Percentiles rank a stretch among this genome's conserved stretches.
Conservation (phyloP, 2,329 filamentous ascomycete species). For the Mariannaea elegans region DNA sequence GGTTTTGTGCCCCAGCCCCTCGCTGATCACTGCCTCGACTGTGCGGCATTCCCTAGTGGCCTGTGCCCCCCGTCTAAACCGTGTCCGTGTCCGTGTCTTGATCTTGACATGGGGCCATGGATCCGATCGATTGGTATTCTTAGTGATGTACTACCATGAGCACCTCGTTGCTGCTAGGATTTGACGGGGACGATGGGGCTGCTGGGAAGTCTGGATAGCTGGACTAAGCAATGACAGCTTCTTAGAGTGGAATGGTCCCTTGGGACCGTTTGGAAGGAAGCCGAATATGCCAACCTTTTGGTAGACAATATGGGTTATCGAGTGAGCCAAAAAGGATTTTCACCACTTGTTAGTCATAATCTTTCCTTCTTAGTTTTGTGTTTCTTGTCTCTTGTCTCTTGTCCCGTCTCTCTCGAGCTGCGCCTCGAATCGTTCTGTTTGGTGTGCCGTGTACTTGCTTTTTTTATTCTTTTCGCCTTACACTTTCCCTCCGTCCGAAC, state of each 20-base stretch:
- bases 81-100: too few species aligned
- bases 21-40: conserved; percentile 20
- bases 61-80: conserved; percentile 21
- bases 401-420: background rate
- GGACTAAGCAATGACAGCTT: conserved; percentile 4
- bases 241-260: conserved; percentile 5
- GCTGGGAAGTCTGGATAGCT: background rate
- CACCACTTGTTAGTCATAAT: background rate
- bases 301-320: conserved; percentile 8
- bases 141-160: background rate
- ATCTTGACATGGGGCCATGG: conserved; percentile 31
- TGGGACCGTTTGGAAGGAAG: conserved; percentile 18
- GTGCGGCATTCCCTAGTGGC: conserved; percentile 31
- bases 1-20: conserved; percentile 24
- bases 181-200: background rate
- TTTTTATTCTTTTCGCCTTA: background rate
- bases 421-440: conserved; percentile 1
- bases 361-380: background rate
- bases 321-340: conserved; percentile 18
- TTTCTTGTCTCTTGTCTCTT: conserved; percentile 4
- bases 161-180: background rate
- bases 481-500: background rate
- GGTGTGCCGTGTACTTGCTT: background rate
- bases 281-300: conserved; percentile 25
- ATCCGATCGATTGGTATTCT: conserved; percentile 28